Evolutionary conservation across 495 filamentous ascomycete genomes (phyloP).

Genomic region (Podospora pseudocomata): DNA sequence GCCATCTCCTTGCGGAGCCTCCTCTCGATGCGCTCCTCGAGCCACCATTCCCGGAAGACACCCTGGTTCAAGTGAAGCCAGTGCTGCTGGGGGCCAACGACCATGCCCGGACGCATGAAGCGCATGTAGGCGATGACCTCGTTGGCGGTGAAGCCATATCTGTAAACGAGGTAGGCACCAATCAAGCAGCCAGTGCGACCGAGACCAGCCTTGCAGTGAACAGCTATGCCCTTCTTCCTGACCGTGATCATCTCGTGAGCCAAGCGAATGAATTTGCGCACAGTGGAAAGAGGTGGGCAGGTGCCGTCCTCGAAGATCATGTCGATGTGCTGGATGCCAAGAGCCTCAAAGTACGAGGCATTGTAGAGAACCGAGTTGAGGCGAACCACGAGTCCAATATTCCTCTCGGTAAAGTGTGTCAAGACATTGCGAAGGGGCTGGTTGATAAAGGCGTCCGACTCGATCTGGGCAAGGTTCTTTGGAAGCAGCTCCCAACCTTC

Average conservation of each 20-base stretch:
- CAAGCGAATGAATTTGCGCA: conserved; percentile 88
- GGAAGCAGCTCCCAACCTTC: conserved; percentile 70
- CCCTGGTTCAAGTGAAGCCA: conserved; percentile 98
- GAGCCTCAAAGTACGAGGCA: conserved; percentile 87
- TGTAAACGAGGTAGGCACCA: conserved; percentile 95
- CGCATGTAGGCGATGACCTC: conserved; percentile 99
- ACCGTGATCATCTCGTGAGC: conserved; percentile 90
- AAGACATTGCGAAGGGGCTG: conserved; percentile 93
- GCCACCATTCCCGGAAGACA: conserved; percentile 96
- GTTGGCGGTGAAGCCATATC: conserved; percentile 97
- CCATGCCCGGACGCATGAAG: conserved; percentile 99
- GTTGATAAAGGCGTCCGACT: conserved; percentile 59
- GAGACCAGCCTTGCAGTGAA: conserved; percentile 97
- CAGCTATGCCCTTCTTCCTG: conserved; percentile 83
- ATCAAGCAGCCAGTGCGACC: conserved; percentile 95
- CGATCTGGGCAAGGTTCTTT: conserved; percentile 61
- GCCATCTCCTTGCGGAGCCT: conserved; percentile 45
- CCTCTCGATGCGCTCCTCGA: conserved; percentile 77
- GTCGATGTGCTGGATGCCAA: conserved; percentile 92
- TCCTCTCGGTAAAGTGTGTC: conserved; percentile 75
- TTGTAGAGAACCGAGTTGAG: conserved; percentile 95
- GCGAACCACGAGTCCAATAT: conserved; percentile 89
- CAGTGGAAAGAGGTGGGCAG: conserved; percentile 79
- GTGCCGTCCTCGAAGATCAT: conserved; percentile 99
- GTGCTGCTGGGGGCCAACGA: conserved; percentile 98